Conservation (phyloP, 129 eudicot genomes). For the Flaveria trinervia region DNA sequence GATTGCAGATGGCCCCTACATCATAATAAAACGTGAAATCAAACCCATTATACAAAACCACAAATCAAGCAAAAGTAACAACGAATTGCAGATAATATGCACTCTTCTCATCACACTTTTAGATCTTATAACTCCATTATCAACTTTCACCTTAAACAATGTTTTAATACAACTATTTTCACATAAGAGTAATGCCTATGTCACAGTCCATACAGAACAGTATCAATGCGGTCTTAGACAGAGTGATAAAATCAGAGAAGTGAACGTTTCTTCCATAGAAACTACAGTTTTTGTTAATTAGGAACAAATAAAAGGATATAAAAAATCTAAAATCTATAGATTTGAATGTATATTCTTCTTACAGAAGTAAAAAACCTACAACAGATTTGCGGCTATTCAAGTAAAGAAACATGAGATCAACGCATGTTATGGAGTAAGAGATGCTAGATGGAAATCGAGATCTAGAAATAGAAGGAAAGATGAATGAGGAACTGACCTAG, state of each 20-base stretch:
- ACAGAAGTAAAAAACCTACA: conserved; percentile 20
- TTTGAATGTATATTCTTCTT: conserved; percentile 4
- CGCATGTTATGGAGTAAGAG: conserved; percentile 20
- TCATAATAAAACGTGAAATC: not conserved
- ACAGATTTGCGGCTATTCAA: conserved; percentile 19
- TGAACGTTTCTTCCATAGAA: no score
- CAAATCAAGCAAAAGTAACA: not conserved
- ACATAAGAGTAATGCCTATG: not conserved
- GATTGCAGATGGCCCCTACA: conserved; percentile 72
- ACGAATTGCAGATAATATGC: not conserved
- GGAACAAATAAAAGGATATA: not conserved
- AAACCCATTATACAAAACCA: conserved; percentile 18
- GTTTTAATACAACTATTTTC: not conserved
- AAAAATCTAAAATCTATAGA: conserved; percentile 8
- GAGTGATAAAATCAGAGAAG: not conserved
- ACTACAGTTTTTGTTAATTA: not conserved
- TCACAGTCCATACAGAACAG: not conserved
- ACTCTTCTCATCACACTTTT: not conserved
- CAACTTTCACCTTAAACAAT: not conserved
- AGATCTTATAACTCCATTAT: not conserved
- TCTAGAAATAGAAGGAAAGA: conserved; percentile 27
- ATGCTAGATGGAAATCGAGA: conserved; percentile 32
- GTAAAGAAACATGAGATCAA: conserved; percentile 24
- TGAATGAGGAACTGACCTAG: conserved; percentile 66
- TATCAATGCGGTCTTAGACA: not conserved